A percentile compares a stretch with the other conserved stretches of the same genome.
Conservation (phyloP, 2,329 filamentous ascomycete species). For the Fusarium torulosum region DNA sequence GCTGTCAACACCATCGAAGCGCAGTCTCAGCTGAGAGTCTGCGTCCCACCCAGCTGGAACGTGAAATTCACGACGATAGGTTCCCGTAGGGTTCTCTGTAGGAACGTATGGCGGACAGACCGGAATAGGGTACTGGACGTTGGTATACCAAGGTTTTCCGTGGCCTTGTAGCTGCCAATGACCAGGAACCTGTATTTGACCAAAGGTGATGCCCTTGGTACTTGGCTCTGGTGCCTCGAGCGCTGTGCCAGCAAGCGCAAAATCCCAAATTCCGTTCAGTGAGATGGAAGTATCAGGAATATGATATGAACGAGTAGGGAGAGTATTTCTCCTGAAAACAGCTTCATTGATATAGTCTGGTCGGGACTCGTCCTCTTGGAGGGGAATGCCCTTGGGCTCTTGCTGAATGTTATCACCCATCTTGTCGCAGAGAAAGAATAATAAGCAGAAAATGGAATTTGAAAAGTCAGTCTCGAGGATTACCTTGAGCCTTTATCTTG, state of each 20-base stretch:
- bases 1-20: conserved; percentile 80
- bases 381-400: conserved; percentile 48
- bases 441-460: background rate
- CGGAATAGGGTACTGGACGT: conserved; percentile 74
- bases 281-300: conserved; percentile 63
- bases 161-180: conserved; percentile 79
- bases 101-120: conserved; percentile 73
- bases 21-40: conserved; percentile 68
- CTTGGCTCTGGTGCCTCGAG: conserved; percentile 58
- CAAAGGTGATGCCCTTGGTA: conserved; percentile 62
- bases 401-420: conserved; percentile 38
- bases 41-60: conserved; percentile 63
- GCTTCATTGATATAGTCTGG: conserved; percentile 65
- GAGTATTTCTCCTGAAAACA: conserved; percentile 65
- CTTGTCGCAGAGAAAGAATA: conserved; percentile 4
- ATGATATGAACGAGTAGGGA: conserved; percentile 65
- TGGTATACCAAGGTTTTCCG: conserved; percentile 76
- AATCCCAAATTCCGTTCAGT: conserved; percentile 70
- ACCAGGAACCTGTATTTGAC: conserved; percentile 70
- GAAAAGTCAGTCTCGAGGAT: background rate
- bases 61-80: conserved; percentile 68
- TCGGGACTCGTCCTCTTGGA: conserved; percentile 52
- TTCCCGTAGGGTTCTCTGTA: conserved; percentile 73
- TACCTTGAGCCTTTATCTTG: conserved; percentile 30
- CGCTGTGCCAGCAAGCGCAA: conserved; percentile 62